A percentile compares a stretch with the other conserved stretches of the same genome.
These are phyloP conservation scores for Blastobotrys terrestris DNA, from an alignment of 805 yeast genomes.

Conservation along the genomic window DNA sequence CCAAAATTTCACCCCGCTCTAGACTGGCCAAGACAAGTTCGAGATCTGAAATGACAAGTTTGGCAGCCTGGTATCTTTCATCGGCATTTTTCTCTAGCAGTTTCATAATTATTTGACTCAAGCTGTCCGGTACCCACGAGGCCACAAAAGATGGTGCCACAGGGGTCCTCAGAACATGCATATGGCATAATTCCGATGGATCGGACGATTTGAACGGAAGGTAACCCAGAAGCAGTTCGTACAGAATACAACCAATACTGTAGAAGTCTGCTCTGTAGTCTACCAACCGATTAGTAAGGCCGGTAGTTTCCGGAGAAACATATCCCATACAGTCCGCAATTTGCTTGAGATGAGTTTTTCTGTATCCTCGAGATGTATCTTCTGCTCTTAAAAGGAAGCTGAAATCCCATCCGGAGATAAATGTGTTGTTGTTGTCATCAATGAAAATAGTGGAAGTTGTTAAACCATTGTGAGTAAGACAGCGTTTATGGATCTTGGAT, in stretches of 20 bases:
- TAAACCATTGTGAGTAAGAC: constrained; percentile 45
- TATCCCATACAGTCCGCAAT: constrained; percentile 40
- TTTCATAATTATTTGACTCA: constrained; percentile 39
- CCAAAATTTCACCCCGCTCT: constrained; percentile 11
- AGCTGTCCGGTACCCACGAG: constrained; percentile 20
- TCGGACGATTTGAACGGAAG: constrained; percentile 40
- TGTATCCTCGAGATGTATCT: constrained; percentile 37
- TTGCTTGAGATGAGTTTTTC: constrained; percentile 36
- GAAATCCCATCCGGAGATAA: constrained; percentile 45
- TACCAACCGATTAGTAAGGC: constrained; percentile 34
- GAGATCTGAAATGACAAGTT: constrained; percentile 35
- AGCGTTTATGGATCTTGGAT: constrained; percentile 34
- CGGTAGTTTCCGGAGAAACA: constrained; percentile 46
- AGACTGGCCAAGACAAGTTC: constrained; percentile 16
- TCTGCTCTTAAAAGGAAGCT: constrained; percentile 39
- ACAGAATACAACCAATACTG: constrained; percentile 44
- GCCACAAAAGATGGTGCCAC: constrained; percentile 34
- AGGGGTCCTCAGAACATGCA: constrained; percentile 39
- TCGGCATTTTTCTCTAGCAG: constrained; percentile 38
- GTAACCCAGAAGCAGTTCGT: constrained; percentile 42
- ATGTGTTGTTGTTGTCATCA: constrained; percentile 33
- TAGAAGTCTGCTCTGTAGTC: constrained; percentile 46
- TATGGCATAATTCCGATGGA: constrained; percentile 34
- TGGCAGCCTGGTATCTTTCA: constrained; percentile 36
- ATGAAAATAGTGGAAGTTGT: constrained; percentile 36